Percentiles rank a stretch among this genome's conserved stretches.
These are phyloP conservation scores for Fusarium hainanense DNA, from an alignment of 2,329 filamentous ascomycete species.

Conservation along the genomic window DNA sequence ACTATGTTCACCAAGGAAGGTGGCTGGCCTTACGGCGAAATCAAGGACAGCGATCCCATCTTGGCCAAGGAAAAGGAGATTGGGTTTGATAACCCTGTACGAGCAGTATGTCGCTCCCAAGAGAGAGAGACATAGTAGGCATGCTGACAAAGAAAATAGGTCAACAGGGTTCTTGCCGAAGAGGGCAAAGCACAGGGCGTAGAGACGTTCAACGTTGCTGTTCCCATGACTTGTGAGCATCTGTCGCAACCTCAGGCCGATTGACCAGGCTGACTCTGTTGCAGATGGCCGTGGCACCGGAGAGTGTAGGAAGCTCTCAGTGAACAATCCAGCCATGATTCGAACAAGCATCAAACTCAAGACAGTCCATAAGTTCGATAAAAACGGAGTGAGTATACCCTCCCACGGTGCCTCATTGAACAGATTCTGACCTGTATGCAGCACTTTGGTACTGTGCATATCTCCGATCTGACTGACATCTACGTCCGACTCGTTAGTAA, in stretches of 20 bases:
- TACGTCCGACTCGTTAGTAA: slow-evolving; percentile 47
- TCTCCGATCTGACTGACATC: slow-evolving; percentile 48
- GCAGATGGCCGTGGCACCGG: slow-evolving; percentile 51
- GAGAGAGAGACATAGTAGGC: fast-evolving
- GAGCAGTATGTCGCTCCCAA: slow-evolving; percentile 31
- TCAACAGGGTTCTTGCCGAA: slow-evolving; percentile 46
- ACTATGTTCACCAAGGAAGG: slow-evolving; percentile 44
- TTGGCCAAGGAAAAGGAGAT: slow-evolving; percentile 48
- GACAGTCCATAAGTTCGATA: slow-evolving; percentile 49
- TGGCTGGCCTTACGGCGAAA: slow-evolving; percentile 48
- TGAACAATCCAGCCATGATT: slow-evolving; percentile 48
- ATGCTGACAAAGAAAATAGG: slow-evolving; percentile 27
- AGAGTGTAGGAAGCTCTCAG: slow-evolving; percentile 49
- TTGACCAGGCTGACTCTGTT: neutral
- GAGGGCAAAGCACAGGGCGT: slow-evolving; percentile 45
- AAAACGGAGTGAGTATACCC: slow-evolving; percentile 44
- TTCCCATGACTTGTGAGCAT: slow-evolving; percentile 47
- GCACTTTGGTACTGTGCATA: slow-evolving; percentile 44
- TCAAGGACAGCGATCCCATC: slow-evolving; percentile 48
- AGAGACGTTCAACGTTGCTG: slow-evolving; percentile 45
- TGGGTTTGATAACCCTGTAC: slow-evolving; percentile 42
- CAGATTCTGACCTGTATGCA: slow-evolving; percentile 13
- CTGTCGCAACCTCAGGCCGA: too few species aligned
- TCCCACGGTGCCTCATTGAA: fast-evolving
- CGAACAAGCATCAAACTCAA: slow-evolving; percentile 46